A percentile compares a stretch with the other conserved stretches of the same genome.
phyloP scores from a whole-genome alignment of 1,284 basidiomycete genomes.

The Apiotrichum gracile region DNA sequence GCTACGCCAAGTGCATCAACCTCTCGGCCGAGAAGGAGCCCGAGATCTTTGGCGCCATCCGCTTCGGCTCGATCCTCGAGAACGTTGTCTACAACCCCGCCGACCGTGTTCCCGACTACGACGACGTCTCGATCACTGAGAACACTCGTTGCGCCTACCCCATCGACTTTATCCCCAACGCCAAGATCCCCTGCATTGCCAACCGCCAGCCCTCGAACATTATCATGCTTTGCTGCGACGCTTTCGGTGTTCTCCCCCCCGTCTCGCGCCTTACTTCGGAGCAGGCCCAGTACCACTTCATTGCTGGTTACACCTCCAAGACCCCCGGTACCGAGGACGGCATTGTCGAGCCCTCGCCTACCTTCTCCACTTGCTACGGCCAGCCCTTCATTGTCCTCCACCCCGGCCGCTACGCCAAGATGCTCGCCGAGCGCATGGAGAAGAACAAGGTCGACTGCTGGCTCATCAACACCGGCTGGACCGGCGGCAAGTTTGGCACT shows the following conservation, averaged over 20 bases:
- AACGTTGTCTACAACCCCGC: constrained; percentile 97
- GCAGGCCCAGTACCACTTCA: constrained; percentile 97
- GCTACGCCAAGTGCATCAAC: constrained; percentile 98
- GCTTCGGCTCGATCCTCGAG: constrained; percentile 93
- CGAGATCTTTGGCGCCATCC: constrained; percentile 94
- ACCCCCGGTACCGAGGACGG: constrained; percentile 94
- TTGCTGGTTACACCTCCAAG: constrained; percentile 88
- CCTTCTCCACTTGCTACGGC: constrained; percentile 98
- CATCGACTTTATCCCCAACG: constrained; percentile 94
- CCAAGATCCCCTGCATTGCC: constrained; percentile 83
- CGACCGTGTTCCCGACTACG: constrained; percentile 84
- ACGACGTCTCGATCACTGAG: constrained; percentile 94
- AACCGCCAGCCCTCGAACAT: constrained; percentile 78
- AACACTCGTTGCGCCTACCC: constrained; percentile 99
- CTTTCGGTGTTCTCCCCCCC: constrained; percentile 95
- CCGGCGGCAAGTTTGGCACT: constrained; percentile 84
- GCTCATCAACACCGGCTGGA: constrained; percentile 99
- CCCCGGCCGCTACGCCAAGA: constrained; percentile 88
- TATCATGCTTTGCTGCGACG: constrained; percentile 97
- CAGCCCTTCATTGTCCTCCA: constrained; percentile 99
- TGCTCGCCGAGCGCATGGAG: constrained; percentile 94
- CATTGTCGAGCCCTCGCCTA: constrained; percentile 94
- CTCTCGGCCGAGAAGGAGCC: constrained; percentile 92
- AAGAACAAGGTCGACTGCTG: constrained; percentile 89
- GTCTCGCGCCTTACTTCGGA: constrained; percentile 87